Percentiles rank a stretch among this genome's conserved stretches.
Conservation (phyloP, 1,284 basidiomycete genomes). For the Irpex lacteus region DNA sequence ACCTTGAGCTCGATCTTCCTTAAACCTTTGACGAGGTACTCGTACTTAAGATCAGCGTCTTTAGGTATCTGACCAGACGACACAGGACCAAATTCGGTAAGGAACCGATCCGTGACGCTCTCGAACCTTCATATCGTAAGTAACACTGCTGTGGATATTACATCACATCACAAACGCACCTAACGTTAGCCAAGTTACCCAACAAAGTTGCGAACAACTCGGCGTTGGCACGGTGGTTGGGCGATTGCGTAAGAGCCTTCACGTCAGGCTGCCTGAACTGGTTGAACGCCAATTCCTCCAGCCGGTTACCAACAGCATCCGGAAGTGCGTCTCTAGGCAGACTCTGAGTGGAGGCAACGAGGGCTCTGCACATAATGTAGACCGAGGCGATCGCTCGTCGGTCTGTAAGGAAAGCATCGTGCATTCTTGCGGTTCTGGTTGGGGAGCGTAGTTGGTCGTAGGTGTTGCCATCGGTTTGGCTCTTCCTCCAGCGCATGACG, state of each 20-base stretch:
- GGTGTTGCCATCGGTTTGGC: conserved; percentile 66
- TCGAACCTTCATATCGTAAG: conserved; percentile 55
- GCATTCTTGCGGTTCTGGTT: conserved; percentile 23
- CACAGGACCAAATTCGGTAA: conserved; percentile 76
- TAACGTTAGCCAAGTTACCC: conserved; percentile 76
- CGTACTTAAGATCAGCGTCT: conserved; percentile 77
- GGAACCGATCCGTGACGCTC: conserved; percentile 85
- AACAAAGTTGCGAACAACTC: conserved; percentile 82
- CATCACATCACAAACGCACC: conserved; percentile 40
- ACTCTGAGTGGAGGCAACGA: conserved; percentile 74
- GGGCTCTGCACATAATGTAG: conserved; percentile 85
- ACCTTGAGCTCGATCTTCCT: conserved; percentile 82
- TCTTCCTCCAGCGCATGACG: conserved; percentile 84
- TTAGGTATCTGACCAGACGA: conserved; percentile 71
- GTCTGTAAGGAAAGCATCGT: conserved; percentile 65
- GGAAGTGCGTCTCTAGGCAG: conserved; percentile 75
- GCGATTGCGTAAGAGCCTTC: conserved; percentile 58
- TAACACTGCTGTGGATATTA: conserved; percentile 3
- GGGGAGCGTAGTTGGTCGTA: conserved; percentile 52
- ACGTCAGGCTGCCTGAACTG: conserved; percentile 78
- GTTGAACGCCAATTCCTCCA: conserved; percentile 87
- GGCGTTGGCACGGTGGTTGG: conserved; percentile 78
- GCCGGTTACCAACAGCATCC: conserved; percentile 70
- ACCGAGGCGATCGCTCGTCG: conserved; percentile 81
- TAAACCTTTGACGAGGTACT: conserved; percentile 79